Evolutionary conservation across 768 basidiomycete genomes (phyloP).

Genomic region (Termitomyces heimii): DNA sequence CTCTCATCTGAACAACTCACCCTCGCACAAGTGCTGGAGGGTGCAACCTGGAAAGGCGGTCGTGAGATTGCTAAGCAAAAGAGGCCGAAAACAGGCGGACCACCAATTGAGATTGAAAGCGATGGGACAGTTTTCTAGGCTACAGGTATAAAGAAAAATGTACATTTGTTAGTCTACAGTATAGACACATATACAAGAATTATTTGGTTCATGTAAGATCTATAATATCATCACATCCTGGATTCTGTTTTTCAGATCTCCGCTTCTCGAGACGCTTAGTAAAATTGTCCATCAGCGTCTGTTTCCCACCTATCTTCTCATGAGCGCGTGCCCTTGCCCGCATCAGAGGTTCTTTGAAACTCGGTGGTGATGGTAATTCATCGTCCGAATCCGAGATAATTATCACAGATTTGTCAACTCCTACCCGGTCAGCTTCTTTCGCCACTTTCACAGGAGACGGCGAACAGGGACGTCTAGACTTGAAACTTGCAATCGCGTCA

Average conservation of each 20-base stretch:
- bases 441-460: constrained; percentile 5
- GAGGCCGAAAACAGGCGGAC: constrained; percentile 70
- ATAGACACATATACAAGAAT: neutral
- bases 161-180: neutral
- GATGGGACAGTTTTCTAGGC: constrained; percentile 75
- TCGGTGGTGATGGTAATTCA: neutral
- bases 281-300: constrained; percentile 3
- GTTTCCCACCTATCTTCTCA: constrained; percentile 1
- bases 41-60: constrained; percentile 96
- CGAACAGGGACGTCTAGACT: neutral
- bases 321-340: constrained; percentile 10
- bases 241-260: neutral
- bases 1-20: constrained; percentile 49
- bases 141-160: neutral
- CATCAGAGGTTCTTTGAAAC: constrained; percentile 5
- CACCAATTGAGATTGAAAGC: constrained; percentile 81
- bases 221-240: constrained; percentile 8
- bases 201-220: constrained; percentile 10
- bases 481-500: neutral
- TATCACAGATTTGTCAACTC: constrained; percentile 17
- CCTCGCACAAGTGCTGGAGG: constrained; percentile 87
- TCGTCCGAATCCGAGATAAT: constrained; percentile 34
- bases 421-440: neutral
- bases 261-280: neutral
- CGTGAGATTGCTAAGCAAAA: constrained; percentile 83